A percentile compares a stretch with the other conserved stretches of the same genome.
phyloP scores from a whole-genome alignment of 768 basidiomycete species.

The Trametopsis cervina region DNA sequence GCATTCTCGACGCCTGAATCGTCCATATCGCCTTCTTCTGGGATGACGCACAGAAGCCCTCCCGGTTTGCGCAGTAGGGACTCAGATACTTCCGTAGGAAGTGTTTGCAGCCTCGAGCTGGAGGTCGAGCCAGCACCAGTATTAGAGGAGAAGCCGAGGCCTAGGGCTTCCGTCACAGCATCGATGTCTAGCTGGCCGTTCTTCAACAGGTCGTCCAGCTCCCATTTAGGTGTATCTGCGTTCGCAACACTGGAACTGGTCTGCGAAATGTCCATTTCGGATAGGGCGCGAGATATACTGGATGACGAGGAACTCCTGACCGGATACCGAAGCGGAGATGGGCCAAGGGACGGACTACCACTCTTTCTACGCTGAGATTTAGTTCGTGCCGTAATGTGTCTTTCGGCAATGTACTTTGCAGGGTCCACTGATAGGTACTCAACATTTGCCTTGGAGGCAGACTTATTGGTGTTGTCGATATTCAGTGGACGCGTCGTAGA shows the following conservation, averaged over 20 bases:
- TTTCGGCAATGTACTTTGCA: neutral
- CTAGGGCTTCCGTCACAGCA: constrained; percentile 20
- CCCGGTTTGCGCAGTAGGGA: constrained; percentile 13
- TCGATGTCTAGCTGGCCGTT: constrained; percentile 23
- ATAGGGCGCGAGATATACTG: neutral
- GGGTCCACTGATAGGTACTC: neutral
- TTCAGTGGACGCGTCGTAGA: constrained; percentile 11
- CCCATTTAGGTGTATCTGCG: constrained; percentile 8
- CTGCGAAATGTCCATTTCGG: neutral
- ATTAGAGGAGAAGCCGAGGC: constrained; percentile 10
- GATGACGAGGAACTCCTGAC: neutral
- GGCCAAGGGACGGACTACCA: constrained; percentile 7
- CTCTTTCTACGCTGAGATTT: constrained; percentile 5
- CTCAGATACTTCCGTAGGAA: neutral
- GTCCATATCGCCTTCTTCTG: constrained; percentile 20
- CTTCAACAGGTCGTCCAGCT: constrained; percentile 17
- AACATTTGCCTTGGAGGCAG: neutral
- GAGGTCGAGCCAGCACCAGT: neutral
- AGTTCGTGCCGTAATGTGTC: neutral
- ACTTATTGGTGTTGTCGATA: neutral
- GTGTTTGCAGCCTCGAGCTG: neutral
- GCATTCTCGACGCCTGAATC: neutral
- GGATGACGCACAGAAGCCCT: constrained; percentile 20
- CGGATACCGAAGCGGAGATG: constrained; percentile 13
- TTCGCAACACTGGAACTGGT: neutral